Evolutionary conservation across 129 eudicot genomes (phyloP), one percentile per base, ranked within the genome.

Genomic region (Artemisia annua): DNA sequence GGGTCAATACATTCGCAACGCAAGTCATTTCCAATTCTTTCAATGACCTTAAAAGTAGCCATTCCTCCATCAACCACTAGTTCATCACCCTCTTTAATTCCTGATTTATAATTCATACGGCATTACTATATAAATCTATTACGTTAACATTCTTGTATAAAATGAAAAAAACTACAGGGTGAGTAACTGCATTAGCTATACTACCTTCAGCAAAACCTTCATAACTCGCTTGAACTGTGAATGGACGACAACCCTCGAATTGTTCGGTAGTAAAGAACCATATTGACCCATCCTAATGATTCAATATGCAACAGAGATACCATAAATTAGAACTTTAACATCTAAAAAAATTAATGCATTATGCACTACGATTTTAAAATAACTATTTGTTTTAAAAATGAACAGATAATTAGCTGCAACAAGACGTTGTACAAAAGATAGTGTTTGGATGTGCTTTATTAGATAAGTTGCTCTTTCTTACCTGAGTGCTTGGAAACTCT

Each of bases 41-140:
- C 96, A 0, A 86, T 48, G 8, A 89, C 96, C 73, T 86, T 80
- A 75, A 89, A 89, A 7, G 84, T 86, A 2, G 88, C 92, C 96
- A 89, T 89, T 71, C 96, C 96, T 71, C 96, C 96, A 80, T 89
- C 96, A 28, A 89, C 78, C 14, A 89, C 85, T 57, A 89, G 74
- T 35, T 80, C 92, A 73, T 89, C 96, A 17, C 92, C 96, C 51
- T 80, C 81, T 71, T 74, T 75, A 7, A 89, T 65, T 69, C 89
- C 96, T 86, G 69, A 74, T 18, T 66, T 48, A 67, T 15, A 62
- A 66, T 5, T 52, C 5, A 24, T 59, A 61, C 1, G 9, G 10
- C 10, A 35, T 7, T 35, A 59, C n/a, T 11, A 32, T 10, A 58
- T 66, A 69, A 24, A 3, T 68, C 11, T 2, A 30, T 8, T 26